These are phyloP conservation scores for Fulvia fulva DNA, from an alignment of 2,329 filamentous ascomycete genomes.

Conservation along the genomic window DNA sequence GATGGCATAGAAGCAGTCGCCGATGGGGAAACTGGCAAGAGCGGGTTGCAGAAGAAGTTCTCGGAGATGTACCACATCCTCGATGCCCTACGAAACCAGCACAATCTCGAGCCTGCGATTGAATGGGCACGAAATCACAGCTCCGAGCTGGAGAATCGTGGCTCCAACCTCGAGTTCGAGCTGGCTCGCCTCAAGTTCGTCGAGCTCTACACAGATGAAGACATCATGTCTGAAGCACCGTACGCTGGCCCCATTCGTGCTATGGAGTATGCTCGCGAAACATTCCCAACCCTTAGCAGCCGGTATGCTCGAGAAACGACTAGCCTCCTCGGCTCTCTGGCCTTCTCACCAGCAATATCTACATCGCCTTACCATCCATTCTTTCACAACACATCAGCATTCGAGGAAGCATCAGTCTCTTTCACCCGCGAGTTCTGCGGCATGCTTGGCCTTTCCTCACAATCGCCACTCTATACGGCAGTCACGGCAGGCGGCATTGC, in stretches of 20 bases:
- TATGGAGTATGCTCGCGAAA: slow-evolving; percentile 67
- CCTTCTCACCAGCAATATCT: slow-evolving; percentile 69
- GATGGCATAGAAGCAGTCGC: slow-evolving; percentile 17
- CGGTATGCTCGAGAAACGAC: slow-evolving; percentile 77
- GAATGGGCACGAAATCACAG: slow-evolving; percentile 75
- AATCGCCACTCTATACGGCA: slow-evolving; percentile 89
- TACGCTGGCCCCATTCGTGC: slow-evolving; percentile 61
- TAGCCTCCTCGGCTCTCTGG: slow-evolving; percentile 74
- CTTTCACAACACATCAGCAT: slow-evolving; percentile 72
- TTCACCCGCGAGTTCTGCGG: slow-evolving; percentile 85
- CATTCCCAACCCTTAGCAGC: slow-evolving; percentile 70
- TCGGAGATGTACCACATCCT: slow-evolving; percentile 88
- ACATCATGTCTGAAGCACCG: slow-evolving; percentile 40
- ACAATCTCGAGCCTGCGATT: slow-evolving; percentile 78
- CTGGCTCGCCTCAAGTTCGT: slow-evolving; percentile 85
- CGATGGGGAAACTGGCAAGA: slow-evolving; percentile 13
- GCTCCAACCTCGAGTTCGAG: slow-evolving; percentile 93
- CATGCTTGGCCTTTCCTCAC: slow-evolving; percentile 79
- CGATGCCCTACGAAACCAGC: slow-evolving; percentile 64
- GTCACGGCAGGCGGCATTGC: slow-evolving; percentile 90
- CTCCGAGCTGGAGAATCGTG: slow-evolving; percentile 67
- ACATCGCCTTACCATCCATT: slow-evolving; percentile 74
- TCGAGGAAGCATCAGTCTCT: slow-evolving; percentile 76
- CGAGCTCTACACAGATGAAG: slow-evolving; percentile 65
- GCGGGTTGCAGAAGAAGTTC: slow-evolving; percentile 72